Evolutionary conservation across 345 rosid species (phyloP).

Genomic region (Salix brachista): DNA sequence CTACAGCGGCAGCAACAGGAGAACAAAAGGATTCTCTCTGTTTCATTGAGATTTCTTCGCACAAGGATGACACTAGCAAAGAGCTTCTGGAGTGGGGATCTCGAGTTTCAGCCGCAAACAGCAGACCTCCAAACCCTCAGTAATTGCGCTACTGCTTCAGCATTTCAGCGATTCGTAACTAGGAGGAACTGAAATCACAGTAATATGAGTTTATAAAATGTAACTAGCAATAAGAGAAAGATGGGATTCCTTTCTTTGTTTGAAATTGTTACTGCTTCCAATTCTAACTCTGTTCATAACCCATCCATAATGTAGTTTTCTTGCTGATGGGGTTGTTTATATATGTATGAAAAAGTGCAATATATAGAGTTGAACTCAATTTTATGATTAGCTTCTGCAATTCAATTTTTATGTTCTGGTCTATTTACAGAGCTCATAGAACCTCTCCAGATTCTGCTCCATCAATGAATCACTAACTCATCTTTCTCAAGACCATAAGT

Average conservation of each 20-base stretch:
- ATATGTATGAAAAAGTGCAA: background rate
- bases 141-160: constrained; percentile 4
- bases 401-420: background rate
- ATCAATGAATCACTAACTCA: background rate
- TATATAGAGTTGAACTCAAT: background rate
- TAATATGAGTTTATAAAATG: background rate
- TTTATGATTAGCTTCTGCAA: background rate
- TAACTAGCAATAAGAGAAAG: constrained; percentile 1
- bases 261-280: background rate
- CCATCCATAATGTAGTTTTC: background rate
- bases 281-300: background rate
- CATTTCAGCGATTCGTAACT: background rate
- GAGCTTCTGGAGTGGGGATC: constrained; percentile 85
- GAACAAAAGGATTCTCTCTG: constrained; percentile 49
- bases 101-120: constrained; percentile 58
- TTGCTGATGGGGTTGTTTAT: background rate
- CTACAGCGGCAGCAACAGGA: constrained; percentile 42
- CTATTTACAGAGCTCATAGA: background rate
- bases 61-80: constrained; percentile 77
- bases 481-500: background rate
- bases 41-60: constrained; percentile 60
- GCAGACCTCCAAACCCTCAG: constrained; percentile 74
- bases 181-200: background rate
- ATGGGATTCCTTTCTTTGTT: background rate
- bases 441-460: background rate